These are phyloP conservation scores for Xylariaceae sp. DNA, from an alignment of 2,329 filamentous ascomycete genomes.

Conservation along the genomic window DNA sequence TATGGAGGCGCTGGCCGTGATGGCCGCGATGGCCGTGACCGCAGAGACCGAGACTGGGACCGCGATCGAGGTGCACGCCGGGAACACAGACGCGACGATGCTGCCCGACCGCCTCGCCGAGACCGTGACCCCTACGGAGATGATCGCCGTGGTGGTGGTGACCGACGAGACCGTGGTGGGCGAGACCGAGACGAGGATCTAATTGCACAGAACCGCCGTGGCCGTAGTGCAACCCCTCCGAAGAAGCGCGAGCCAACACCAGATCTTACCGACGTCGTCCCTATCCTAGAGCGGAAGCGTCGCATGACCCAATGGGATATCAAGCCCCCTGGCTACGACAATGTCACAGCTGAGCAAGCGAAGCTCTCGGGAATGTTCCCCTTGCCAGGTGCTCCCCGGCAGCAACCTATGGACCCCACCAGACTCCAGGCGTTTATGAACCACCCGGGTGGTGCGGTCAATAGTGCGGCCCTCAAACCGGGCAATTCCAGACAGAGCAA, in stretches of 20 bases:
- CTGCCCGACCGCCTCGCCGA: slow-evolving; percentile 52
- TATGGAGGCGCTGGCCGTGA: slow-evolving; percentile 57
- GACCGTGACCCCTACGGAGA: slow-evolving; percentile 19
- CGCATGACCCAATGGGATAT: slow-evolving; percentile 99
- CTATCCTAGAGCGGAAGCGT: slow-evolving; percentile 79
- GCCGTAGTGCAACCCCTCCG: slow-evolving; percentile 70
- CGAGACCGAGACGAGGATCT: slow-evolving; percentile 49
- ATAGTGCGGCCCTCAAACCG: slow-evolving; percentile 78
- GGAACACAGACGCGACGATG: slow-evolving; percentile 45
- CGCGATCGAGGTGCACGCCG: slow-evolving; percentile 50
- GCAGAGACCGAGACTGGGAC: slow-evolving; percentile 55
- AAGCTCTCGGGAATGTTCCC: slow-evolving; percentile 99
- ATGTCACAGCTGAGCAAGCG: slow-evolving; percentile 95
- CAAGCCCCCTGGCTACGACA: slow-evolving; percentile 96
- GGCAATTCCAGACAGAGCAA: slow-evolving; percentile 92
- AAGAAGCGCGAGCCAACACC: slow-evolving; percentile 95
- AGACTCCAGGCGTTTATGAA: slow-evolving; percentile 95
- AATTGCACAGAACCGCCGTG: slow-evolving; percentile 48
- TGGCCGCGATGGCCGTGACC: slow-evolving; percentile 22
- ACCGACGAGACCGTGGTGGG: slow-evolving; percentile 37
- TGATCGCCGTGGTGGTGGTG: slow-evolving; percentile 29
- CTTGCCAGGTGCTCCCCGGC: slow-evolving; percentile 86
- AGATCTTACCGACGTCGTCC: slow-evolving; percentile 80
- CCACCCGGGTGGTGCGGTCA: slow-evolving; percentile 67
- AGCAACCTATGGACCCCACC: slow-evolving; percentile 90